Conservation (phyloP, 805 yeast species). For the Tetrapisispora fleetii region DNA sequence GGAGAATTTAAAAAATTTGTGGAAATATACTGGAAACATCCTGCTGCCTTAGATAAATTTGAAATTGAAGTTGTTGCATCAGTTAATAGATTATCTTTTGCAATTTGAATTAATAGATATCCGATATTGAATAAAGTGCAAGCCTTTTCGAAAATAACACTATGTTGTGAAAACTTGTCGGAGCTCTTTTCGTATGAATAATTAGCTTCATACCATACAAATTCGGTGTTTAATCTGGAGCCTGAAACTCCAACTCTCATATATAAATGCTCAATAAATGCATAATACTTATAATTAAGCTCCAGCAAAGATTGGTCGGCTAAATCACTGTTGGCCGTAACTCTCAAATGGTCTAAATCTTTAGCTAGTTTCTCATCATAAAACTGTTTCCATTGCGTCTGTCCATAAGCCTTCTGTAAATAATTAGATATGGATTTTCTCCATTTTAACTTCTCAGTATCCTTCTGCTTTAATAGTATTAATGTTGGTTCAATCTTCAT, state of each 20-base stretch:
- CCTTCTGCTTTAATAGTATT: slow-evolving; percentile 19
- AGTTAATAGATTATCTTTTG: slow-evolving; percentile 29
- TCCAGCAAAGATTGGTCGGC: slow-evolving; percentile 25
- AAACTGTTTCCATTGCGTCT: slow-evolving; percentile 24
- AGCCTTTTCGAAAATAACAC: slow-evolving; percentile 86
- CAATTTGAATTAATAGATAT: slow-evolving; percentile 45
- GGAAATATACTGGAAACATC: slow-evolving; percentile 58
- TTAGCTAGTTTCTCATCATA: slow-evolving; percentile 21
- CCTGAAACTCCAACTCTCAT: slow-evolving; percentile 60
- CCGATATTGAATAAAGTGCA: slow-evolving; percentile 72
- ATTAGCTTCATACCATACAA: slow-evolving; percentile 78
- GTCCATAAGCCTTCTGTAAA: slow-evolving; percentile 24
- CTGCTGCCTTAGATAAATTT: slow-evolving; percentile 65
- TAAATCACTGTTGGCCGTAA: slow-evolving; percentile 26
- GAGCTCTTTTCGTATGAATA: slow-evolving; percentile 16
- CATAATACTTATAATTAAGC: slow-evolving; percentile 53
- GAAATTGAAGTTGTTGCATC: slow-evolving; percentile 51
- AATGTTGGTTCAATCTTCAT: slow-evolving; percentile 5
- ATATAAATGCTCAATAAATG: slow-evolving; percentile 71
- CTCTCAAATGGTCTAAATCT: slow-evolving; percentile 22
- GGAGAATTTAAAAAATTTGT: slow-evolving; percentile 89
- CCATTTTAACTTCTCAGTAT: slow-evolving; percentile 26
- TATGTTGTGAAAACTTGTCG: slow-evolving; percentile 51
- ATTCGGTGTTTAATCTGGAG: slow-evolving; percentile 47
- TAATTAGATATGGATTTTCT: slow-evolving; percentile 22